phyloP scores from a whole-genome alignment of 768 basidiomycete genomes.

The Kwoniella europaea region DNA sequence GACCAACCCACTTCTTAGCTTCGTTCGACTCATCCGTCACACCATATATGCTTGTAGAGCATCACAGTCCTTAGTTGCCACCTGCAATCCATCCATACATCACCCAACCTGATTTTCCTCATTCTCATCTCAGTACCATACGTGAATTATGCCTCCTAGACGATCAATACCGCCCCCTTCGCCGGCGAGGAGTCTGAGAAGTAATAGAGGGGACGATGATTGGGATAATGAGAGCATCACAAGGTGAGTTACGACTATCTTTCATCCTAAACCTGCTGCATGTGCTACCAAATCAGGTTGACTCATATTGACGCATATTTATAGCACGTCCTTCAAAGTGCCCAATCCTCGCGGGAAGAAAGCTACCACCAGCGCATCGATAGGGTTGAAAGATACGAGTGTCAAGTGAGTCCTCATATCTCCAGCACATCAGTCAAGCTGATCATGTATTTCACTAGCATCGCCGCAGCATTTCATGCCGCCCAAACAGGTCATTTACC shows the following conservation, averaged over 20 bases:
- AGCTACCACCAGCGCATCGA: slow-evolving; percentile 6
- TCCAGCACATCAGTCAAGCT: neutral
- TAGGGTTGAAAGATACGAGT: slow-evolving; percentile 40
- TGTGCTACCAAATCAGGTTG: no score
- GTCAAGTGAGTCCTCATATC: slow-evolving; percentile 36
- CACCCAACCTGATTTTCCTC: neutral
- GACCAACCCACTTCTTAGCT: slow-evolving; percentile 9
- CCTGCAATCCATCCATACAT: neutral
- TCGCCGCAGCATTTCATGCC: slow-evolving; percentile 50
- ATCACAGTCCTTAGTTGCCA: neutral
- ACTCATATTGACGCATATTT: neutral
- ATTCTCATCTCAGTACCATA: neutral
- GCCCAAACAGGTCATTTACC: slow-evolving; percentile 37
- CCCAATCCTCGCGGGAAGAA: slow-evolving; percentile 29
- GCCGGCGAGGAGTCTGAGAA: slow-evolving; percentile 43
- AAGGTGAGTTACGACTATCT: slow-evolving; percentile 29
- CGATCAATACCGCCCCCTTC: slow-evolving; percentile 38
- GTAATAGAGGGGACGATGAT: slow-evolving; percentile 37
- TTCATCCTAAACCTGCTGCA: no score
- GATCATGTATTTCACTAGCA: slow-evolving; percentile 19
- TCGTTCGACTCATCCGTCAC: neutral
- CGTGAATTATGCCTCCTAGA: slow-evolving; percentile 27
- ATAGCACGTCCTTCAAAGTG: slow-evolving; percentile 32
- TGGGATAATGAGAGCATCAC: slow-evolving; percentile 44
- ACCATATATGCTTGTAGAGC: neutral